Conservation (phyloP, 1,284 basidiomycete genomes). For the Ustanciosporium gigantosporum region DNA sequence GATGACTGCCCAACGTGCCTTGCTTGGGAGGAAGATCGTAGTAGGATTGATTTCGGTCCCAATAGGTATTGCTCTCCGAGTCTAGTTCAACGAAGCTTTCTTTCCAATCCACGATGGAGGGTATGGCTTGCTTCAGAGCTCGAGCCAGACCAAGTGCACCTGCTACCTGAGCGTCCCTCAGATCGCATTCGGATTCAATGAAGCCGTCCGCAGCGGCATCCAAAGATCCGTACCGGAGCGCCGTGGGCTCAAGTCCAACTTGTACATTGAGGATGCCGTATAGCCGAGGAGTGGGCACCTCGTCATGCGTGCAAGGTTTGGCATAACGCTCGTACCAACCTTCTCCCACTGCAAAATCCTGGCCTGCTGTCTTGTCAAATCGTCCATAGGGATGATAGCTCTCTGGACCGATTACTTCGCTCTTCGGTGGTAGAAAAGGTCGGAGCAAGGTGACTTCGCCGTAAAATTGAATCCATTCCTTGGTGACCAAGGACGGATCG, state of each 20-base stretch:
- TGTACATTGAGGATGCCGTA: conserved; percentile 22
- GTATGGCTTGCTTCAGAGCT: conserved; percentile 15
- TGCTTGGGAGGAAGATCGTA: conserved; percentile 28
- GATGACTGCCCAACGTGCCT: conserved; percentile 16
- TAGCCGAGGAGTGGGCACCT: conserved; percentile 14
- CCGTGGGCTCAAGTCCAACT: conserved; percentile 29
- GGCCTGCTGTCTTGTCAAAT: background rate
- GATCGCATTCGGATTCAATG: conserved; percentile 14
- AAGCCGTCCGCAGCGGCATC: conserved; percentile 27
- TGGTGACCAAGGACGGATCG: conserved; percentile 12
- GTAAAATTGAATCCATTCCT: conserved; percentile 31
- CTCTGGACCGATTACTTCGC: conserved; percentile 10
- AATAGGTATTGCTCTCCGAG: conserved; percentile 10
- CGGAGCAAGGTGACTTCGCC: conserved; percentile 26
- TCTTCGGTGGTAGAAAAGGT: conserved; percentile 24
- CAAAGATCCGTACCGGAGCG: conserved; percentile 22
- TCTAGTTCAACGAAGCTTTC: conserved; percentile 27
- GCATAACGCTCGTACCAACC: too few species aligned
- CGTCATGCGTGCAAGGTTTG: background rate
- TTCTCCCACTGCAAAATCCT: background rate
- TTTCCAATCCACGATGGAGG: conserved; percentile 27
- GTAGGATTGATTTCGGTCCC: conserved; percentile 33
- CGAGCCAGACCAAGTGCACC: conserved; percentile 16
- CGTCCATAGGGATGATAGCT: conserved; percentile 1
- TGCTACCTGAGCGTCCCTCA: conserved; percentile 13